Conservation (phyloP, 176 grass and related monocot genomes). For the Puya raimondii region DNA sequence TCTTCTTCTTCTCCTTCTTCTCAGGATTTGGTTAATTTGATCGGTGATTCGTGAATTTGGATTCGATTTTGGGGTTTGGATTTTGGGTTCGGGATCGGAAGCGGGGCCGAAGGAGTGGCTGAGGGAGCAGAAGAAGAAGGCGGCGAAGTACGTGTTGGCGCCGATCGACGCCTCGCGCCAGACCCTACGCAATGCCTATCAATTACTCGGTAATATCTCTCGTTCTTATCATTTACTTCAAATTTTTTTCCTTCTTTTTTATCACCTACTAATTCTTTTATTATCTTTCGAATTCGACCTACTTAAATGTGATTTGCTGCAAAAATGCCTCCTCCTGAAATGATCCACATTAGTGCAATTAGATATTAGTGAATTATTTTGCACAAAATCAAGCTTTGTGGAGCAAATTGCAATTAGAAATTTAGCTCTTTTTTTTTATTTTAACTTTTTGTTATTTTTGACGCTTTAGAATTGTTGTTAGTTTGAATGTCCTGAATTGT, state of each 20-base stretch:
- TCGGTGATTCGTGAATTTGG: not conserved
- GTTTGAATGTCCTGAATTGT: not conserved
- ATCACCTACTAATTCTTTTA: too few species aligned
- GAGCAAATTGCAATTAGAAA: too few species aligned
- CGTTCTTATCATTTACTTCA: not conserved
- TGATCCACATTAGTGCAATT: not conserved
- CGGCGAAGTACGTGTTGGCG: conserved; percentile 59
- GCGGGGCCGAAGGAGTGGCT: conserved; percentile 84
- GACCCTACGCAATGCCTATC: conserved; percentile 51
- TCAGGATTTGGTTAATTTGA: not conserved
- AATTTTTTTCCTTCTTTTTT: too few species aligned
- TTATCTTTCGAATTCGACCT: too few species aligned
- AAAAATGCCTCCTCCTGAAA: too few species aligned
- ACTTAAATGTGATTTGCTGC: too few species aligned
- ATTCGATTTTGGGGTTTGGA: not conserved
- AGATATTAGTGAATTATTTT: not conserved
- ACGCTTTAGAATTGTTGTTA: not conserved
- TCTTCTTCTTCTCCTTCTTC: not conserved
- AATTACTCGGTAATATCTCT: conserved; percentile 34
- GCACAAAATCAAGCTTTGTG: too few species aligned
- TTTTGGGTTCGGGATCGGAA: conserved; percentile 19
- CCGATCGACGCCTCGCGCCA: conserved; percentile 73
- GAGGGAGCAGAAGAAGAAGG: conserved; percentile 85
- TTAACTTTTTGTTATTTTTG: too few species aligned
- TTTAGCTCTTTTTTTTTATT: too few species aligned